Evolutionary conservation across 31 red algal species (phyloP), one percentile per base, ranked within the genome.

Genomic region (Odonthalia washingtoniensis): DNA sequence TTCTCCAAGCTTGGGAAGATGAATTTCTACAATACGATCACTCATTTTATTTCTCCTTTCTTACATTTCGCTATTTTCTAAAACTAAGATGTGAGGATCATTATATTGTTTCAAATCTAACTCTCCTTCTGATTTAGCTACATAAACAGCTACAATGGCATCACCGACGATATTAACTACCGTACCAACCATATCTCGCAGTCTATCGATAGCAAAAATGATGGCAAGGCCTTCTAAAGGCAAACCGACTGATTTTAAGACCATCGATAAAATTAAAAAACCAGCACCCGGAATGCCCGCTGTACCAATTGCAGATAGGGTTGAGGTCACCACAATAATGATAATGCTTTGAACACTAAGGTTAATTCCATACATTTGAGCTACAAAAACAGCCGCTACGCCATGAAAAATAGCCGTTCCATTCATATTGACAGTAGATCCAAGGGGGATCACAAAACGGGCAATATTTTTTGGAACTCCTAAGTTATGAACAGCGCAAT

Each of bases 381-480:
- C 64, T 33, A 67, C 33, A 67, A 67, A 67, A 33, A 67, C 64
- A 33, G 64, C 64, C 33, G 64, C 64, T 67, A 67, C 64, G 27
- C 30, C 64, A 33, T 67, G 64, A 35, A 33, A 67, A 67, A 30
- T 33, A 67, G 30, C 33, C 33, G 64, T 67, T 33, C 64, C 64
- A 67, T 67, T 35, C 64, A 67, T 67, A 67, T 67, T 67, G 33
- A 67, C 64, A 35, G 64, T 67, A 67, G 64, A 30, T 67, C 64
- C 64, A 67, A 67, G 27, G 27, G 64, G 64, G 27, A 67, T 33
- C 27, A 67, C 64, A 67, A 67, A 67, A 67, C 64, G 27, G 33
- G 30, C 33, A 33, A 67, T 35, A 33, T 67, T 35, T 67, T 35
- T 67, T 33, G 27, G 30, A 33, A 67, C 64, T 33, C 64, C 64